A percentile compares a stretch with the other conserved stretches of the same genome.
Conservation (phyloP, 805 yeast species). For the Lachancea meyersii region DNA sequence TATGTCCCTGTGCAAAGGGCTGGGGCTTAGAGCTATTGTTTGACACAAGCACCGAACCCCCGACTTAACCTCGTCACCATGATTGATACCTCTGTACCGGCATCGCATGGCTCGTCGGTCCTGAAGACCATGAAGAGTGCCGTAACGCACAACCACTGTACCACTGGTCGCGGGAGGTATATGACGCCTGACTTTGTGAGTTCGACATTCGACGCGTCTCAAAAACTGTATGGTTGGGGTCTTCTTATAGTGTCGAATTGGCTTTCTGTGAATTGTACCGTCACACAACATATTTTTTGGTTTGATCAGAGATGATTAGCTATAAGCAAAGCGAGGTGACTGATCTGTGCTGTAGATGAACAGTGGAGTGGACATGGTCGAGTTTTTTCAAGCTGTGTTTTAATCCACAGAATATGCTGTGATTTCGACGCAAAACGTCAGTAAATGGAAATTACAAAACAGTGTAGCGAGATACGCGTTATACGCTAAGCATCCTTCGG, state of each 20-base stretch:
- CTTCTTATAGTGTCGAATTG: slow-evolving; percentile 1
- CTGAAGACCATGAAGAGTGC: slow-evolving; percentile 15
- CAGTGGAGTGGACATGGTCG: neutral
- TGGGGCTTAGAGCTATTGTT: slow-evolving; percentile 14
- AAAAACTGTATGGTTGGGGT: slow-evolving; percentile 5
- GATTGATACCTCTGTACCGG: slow-evolving; percentile 17
- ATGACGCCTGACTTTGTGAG: slow-evolving; percentile 4
- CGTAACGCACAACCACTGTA: slow-evolving; percentile 15
- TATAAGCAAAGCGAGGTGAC: neutral
- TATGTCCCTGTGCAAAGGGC: slow-evolving; percentile 16
- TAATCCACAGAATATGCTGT: neutral
- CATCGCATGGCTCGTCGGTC: slow-evolving; percentile 20
- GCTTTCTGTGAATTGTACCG: neutral
- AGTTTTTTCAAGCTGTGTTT: neutral
- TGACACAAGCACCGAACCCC: slow-evolving; percentile 17
- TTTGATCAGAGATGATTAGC: neutral
- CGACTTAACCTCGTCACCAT: slow-evolving; percentile 14
- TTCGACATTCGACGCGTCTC: slow-evolving; percentile 3
- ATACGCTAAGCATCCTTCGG: neutral
- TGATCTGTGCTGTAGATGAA: neutral
- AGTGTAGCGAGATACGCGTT: too few relatives aligned
- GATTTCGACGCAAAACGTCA: slow-evolving; percentile 7
- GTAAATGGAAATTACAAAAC: neutral
- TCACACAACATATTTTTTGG: neutral
- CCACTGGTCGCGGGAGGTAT: slow-evolving; percentile 2